Percentiles rank a stretch among this genome's conserved stretches.
Evolutionary conservation across 768 basidiomycete genomes (phyloP).

Genomic region (Mycena leptocephala): DNA sequence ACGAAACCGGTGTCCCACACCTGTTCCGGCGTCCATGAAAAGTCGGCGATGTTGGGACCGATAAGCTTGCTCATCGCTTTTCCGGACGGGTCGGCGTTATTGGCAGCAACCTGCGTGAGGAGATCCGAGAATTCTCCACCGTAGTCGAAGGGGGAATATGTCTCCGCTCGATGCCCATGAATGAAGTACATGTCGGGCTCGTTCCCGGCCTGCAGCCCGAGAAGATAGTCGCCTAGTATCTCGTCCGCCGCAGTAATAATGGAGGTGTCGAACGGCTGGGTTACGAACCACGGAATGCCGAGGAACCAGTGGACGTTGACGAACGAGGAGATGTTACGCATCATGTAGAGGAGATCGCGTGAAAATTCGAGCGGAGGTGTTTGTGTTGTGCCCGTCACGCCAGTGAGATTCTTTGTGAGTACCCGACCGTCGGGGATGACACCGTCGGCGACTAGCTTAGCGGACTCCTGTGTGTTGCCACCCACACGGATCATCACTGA

Average conservation of each 20-base stretch:
- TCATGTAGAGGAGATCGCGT: slow-evolving; percentile 65
- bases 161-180: background rate
- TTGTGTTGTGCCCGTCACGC: slow-evolving; percentile 49
- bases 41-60: slow-evolving; percentile 60
- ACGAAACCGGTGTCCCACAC: slow-evolving; percentile 53
- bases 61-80: slow-evolving; percentile 51
- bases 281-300: slow-evolving; percentile 40
- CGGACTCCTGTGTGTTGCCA: slow-evolving; percentile 87
- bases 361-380: slow-evolving; percentile 69
- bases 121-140: background rate
- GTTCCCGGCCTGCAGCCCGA: slow-evolving; percentile 20
- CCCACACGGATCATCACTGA: slow-evolving; percentile 77
- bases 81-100: background rate
- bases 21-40: slow-evolving; percentile 51
- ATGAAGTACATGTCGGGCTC: background rate
- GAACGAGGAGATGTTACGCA: no score
- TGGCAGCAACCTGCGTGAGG: background rate
- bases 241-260: slow-evolving; percentile 7
- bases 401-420: slow-evolving; percentile 37
- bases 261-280: slow-evolving; percentile 8
- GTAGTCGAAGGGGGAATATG: background rate
- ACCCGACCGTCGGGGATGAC: slow-evolving; percentile 61
- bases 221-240: slow-evolving; percentile 21
- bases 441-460: slow-evolving; percentile 58
- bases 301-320: slow-evolving; percentile 66